Evolutionary conservation across 805 yeast genomes (phyloP).

Genomic region (Starmerella geochares): DNA sequence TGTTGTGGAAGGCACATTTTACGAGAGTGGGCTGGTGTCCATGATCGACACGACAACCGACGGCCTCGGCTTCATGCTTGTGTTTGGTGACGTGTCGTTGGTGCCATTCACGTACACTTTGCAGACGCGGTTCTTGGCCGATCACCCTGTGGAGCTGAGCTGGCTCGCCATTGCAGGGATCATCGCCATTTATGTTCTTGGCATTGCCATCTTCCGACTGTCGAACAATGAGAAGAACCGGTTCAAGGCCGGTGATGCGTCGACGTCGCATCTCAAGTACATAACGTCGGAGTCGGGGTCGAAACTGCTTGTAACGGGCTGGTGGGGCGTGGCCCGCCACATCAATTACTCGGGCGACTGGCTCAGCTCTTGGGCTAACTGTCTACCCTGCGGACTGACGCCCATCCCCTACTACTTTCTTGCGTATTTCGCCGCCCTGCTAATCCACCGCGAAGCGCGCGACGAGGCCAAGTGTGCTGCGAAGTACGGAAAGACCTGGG

Average conservation of each 20-base stretch:
- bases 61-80: slow-evolving; percentile 94
- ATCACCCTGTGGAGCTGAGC: slow-evolving; percentile 51
- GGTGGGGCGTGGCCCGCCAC: slow-evolving; percentile 94
- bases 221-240: slow-evolving; percentile 77
- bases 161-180: slow-evolving; percentile 34
- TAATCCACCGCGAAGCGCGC: slow-evolving; percentile 79
- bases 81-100: slow-evolving; percentile 86
- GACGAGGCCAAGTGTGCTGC: slow-evolving; percentile 84
- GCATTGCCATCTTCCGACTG: slow-evolving; percentile 73
- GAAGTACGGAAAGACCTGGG: slow-evolving; percentile 84
- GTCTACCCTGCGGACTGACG: slow-evolving; percentile 73
- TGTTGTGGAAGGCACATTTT: slow-evolving; percentile 81
- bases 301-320: slow-evolving; percentile 73
- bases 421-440: slow-evolving; percentile 66
- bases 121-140: slow-evolving; percentile 72
- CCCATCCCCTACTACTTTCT: slow-evolving; percentile 84
- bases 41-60: slow-evolving; percentile 97
- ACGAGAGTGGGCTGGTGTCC: slow-evolving; percentile 78
- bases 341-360: slow-evolving; percentile 94
- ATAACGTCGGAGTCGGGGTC: slow-evolving; percentile 71
- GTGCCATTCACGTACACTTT: slow-evolving; percentile 86
- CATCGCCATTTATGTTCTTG: slow-evolving; percentile 43
- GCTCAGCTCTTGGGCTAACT: slow-evolving; percentile 85
- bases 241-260: slow-evolving; percentile 68
- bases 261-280: slow-evolving; percentile 49